Evolutionary conservation across 176 grass and related monocot species (phyloP), one percentile per base, ranked within the genome.

Genomic region (Triticum urartu): DNA sequence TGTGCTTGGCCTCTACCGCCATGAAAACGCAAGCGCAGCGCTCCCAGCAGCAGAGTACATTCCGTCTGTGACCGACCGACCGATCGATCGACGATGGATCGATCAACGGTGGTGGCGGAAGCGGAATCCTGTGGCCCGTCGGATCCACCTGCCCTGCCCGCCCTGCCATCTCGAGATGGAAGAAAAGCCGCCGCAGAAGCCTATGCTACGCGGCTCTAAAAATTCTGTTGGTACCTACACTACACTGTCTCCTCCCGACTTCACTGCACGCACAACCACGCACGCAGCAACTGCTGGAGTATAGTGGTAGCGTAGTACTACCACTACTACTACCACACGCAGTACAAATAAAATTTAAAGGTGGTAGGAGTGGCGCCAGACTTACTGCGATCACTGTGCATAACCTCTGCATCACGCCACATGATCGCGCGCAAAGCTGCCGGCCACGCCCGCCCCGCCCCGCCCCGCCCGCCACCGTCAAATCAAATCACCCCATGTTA

Each of bases 151-250:
- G 18, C 50, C 50, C 43, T 3, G 11, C 42, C 43, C 43, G 43
- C 43, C 3, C 42, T 45, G 18, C 50, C 50, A 4, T 54, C 70
- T 73, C 38, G 21, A 25, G 70, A 73, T 0, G 71, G 24, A 17
- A 48, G 40, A 43, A 39, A n/a, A 79, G 59, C n/a, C 24, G 77
- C 34, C 6, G 75, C 75, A 8, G 40, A 24, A 18, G 72, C 72
- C 72, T 75, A 50, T 24, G 72, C 72, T 75, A 50, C 42, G 72
- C 72, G 72, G 13, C 72, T 75, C 79, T 54, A 54, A 35, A 81
- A 68, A 81, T 81, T 66, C 79, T 6, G 36, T 66, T 66, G 79
- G 79, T 81, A 66, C 79, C 79, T 81, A 81, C 61, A 28, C 79
- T 81, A 81, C 61, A 28, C 72, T 50, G 42, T 48, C 71, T 47